Percentiles rank a stretch among this genome's conserved stretches.
phyloP scores from a whole-genome alignment of 441 rosid genomes.

The Gossypium davidsonii region DNA sequence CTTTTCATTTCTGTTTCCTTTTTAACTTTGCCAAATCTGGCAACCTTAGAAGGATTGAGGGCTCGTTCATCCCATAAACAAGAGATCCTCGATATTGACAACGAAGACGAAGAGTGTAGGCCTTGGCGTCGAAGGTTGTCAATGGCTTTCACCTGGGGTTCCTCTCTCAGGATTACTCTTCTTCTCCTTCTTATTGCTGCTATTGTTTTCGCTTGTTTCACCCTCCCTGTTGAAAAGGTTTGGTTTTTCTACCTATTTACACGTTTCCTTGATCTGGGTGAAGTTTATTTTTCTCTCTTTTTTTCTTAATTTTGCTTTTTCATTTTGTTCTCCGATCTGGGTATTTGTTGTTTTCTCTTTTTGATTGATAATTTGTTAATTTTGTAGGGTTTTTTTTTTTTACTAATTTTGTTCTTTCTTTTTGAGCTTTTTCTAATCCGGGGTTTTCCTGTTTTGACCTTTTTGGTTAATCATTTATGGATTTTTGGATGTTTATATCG shows the following conservation, averaged over 20 bases:
- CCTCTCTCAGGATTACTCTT: conserved; percentile 62
- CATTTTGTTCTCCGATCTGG: not conserved
- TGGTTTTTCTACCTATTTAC: not conserved
- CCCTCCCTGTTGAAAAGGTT: conserved; percentile 92
- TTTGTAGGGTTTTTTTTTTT: not conserved
- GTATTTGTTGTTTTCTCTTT: not conserved
- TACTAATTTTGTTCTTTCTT: not conserved
- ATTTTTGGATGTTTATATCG: not conserved
- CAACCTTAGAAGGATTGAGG: conserved; percentile 49
- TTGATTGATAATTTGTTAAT: not conserved
- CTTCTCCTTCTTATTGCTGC: conserved; percentile 65
- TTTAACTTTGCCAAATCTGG: conserved; percentile 37
- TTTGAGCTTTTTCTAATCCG: not conserved
- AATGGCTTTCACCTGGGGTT: conserved; percentile 80
- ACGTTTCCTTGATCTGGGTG: too few relatives aligned
- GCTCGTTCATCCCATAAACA: conserved; percentile 51
- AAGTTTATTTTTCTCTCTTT: too few relatives aligned
- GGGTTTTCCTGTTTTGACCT: not conserved
- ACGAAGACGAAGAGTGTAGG: conserved; percentile 40
- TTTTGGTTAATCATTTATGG: not conserved
- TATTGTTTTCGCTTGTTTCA: conserved; percentile 65
- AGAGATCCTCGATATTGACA: conserved; percentile 24
- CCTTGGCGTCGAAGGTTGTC: conserved; percentile 58
- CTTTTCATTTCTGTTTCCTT: not conserved
- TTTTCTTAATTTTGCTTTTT: conserved; percentile 12